Evolutionary conservation across 768 basidiomycete species (phyloP).

Genomic region (Amyloporia xantha): DNA sequence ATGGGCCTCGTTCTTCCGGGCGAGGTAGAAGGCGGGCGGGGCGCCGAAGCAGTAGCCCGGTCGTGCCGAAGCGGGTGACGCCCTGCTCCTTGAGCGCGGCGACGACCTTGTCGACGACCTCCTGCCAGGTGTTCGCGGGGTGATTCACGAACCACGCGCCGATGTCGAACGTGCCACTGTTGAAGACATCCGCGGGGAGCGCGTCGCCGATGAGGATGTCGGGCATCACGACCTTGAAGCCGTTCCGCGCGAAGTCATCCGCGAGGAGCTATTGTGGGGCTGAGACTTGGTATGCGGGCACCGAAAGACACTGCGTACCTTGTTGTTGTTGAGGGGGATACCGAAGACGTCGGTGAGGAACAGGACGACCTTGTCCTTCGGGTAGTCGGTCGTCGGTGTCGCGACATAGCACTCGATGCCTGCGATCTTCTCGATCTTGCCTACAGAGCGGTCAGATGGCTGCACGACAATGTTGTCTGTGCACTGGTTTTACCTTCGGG

Average conservation of each 20-base stretch:
- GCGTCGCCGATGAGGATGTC: slow-evolving; percentile 25
- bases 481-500: slow-evolving; percentile 25
- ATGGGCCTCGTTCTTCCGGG: slow-evolving; percentile 33
- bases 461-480: neutral
- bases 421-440: slow-evolving; percentile 28
- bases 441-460: slow-evolving; percentile 12
- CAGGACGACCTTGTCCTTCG: slow-evolving; percentile 35
- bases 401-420: slow-evolving; percentile 36
- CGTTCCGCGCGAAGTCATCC: slow-evolving; percentile 28
- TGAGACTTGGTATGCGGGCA: no score
- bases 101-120: slow-evolving; percentile 31
- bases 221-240: slow-evolving; percentile 23
- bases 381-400: slow-evolving; percentile 32
- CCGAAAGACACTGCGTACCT: no score
- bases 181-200: slow-evolving; percentile 8
- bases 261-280: slow-evolving; percentile 20
- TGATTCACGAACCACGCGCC: slow-evolving; percentile 30
- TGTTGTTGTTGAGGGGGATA: slow-evolving; percentile 26
- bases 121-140: slow-evolving; percentile 26
- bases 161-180: slow-evolving; percentile 21
- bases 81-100: slow-evolving; percentile 31
- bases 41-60: slow-evolving; percentile 40
- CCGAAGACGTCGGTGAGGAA: slow-evolving; percentile 36
- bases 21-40: slow-evolving; percentile 40
- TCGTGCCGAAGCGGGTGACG: slow-evolving; percentile 33